phyloP scores from a whole-genome alignment of 768 basidiomycete species.

The Leccinum boreale region DNA sequence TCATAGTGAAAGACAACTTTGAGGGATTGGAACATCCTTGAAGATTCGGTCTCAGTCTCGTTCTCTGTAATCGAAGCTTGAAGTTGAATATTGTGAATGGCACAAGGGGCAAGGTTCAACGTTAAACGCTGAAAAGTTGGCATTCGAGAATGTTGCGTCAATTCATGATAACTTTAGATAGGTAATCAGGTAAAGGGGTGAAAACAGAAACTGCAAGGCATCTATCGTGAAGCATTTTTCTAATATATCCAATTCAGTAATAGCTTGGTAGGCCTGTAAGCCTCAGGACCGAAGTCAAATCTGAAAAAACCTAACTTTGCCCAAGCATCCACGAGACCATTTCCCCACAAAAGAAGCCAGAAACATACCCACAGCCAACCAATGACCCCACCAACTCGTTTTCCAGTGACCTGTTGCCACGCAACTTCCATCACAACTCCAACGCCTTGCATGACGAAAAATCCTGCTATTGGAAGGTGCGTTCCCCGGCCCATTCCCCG shows the following conservation, averaged over 20 bases:
- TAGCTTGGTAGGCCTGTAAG: constrained; percentile 18
- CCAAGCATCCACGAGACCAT: constrained; percentile 47
- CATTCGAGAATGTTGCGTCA: no score
- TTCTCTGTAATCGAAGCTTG: no score
- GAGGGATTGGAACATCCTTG: no score
- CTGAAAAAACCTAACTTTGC: constrained; percentile 20
- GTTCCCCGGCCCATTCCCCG: constrained; percentile 57
- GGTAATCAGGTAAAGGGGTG: no score
- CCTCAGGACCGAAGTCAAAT: constrained; percentile 9
- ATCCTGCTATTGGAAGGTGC: constrained; percentile 36
- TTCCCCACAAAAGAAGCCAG: constrained; percentile 49
- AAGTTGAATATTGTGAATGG: no score
- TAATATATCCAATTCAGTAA: constrained; percentile 11
- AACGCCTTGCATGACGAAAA: constrained; percentile 56
- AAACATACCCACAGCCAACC: constrained; percentile 52
- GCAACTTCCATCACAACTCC: constrained; percentile 48
- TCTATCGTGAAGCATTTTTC: background rate
- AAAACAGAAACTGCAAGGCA: background rate
- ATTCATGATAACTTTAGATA: no score
- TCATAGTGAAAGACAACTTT: no score
- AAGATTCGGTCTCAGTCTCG: no score
- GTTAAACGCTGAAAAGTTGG: no score
- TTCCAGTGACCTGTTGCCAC: constrained; percentile 44
- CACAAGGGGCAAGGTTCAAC: no score
- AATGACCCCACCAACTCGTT: constrained; percentile 41